Conservation (phyloP, 371 early-diverging fungal genomes). For the Syncephalastrum contaminatum region DNA sequence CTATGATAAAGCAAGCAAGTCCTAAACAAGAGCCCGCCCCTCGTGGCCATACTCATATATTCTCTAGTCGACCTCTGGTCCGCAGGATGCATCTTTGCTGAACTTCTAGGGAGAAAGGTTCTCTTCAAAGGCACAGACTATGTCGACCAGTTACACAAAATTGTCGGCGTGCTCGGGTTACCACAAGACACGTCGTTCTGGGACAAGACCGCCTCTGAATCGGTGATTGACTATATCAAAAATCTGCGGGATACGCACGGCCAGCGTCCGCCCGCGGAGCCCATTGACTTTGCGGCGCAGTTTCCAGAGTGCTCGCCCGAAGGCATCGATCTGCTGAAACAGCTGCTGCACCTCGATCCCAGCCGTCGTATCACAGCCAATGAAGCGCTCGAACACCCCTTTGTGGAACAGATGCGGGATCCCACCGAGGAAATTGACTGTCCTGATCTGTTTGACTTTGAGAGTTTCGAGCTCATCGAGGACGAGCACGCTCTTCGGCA, state of each 20-base stretch:
- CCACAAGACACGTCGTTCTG: constrained; percentile 78
- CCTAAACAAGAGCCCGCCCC: background rate
- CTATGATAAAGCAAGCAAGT: constrained; percentile 76
- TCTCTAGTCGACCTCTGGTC: constrained; percentile 97
- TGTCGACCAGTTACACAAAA: constrained; percentile 91
- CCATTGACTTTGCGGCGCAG: constrained; percentile 36
- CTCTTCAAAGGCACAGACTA: constrained; percentile 94
- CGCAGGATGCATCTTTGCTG: constrained; percentile 98
- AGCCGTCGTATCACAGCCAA: constrained; percentile 75
- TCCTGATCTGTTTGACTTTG: constrained; percentile 36
- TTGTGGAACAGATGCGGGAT: constrained; percentile 63
- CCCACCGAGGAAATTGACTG: constrained; percentile 45
- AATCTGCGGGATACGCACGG: constrained; percentile 55
- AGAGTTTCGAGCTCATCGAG: constrained; percentile 42
- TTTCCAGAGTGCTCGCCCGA: constrained; percentile 59
- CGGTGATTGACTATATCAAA: constrained; percentile 40
- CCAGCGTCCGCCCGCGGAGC: constrained; percentile 41
- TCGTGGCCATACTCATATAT: background rate
- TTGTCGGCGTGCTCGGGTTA: constrained; percentile 93
- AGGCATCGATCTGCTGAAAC: constrained; percentile 74
- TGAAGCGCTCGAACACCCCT: constrained; percentile 79
- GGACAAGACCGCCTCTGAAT: constrained; percentile 33
- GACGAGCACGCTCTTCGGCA: constrained; percentile 36
- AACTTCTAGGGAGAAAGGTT: constrained; percentile 90
- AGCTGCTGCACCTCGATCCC: constrained; percentile 87